Conservation (phyloP, 2,329 filamentous ascomycete species). For the Calonectria crousiana region DNA sequence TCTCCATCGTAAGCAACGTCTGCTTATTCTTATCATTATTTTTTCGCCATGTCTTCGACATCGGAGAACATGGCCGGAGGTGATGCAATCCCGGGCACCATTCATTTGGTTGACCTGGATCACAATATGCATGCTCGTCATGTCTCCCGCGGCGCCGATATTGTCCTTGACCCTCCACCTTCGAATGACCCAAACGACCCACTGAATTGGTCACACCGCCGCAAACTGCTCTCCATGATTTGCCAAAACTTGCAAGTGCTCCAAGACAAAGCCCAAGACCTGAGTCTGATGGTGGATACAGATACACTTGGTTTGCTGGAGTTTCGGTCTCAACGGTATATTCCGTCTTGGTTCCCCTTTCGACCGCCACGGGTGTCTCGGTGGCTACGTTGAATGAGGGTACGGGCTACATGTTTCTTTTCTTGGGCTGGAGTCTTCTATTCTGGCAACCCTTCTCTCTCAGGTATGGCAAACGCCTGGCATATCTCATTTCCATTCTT, state of each 20-base stretch:
- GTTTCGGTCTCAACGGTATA: slow-evolving; percentile 56
- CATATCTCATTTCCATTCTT: slow-evolving; percentile 53
- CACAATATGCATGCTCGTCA: slow-evolving; percentile 49
- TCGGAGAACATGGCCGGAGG: slow-evolving; percentile 1
- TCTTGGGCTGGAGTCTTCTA: slow-evolving; percentile 59
- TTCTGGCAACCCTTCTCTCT: slow-evolving; percentile 63
- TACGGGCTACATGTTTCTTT: slow-evolving; percentile 57
- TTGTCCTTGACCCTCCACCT: slow-evolving; percentile 64
- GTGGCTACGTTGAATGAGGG: slow-evolving; percentile 53
- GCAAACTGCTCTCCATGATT: slow-evolving; percentile 43
- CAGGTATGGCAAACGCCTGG: slow-evolving; percentile 57
- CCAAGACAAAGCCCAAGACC: not conserved
- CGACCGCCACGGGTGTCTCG: slow-evolving; percentile 47
- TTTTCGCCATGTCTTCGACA: not conserved
- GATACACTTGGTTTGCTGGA: slow-evolving; percentile 54
- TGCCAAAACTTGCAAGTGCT: slow-evolving; percentile 46
- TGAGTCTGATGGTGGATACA: slow-evolving; percentile 11
- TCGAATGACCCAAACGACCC: slow-evolving; percentile 65
- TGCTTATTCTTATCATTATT: not conserved
- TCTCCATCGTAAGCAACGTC: not conserved
- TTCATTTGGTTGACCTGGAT: slow-evolving; percentile 55
- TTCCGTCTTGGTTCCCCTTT: slow-evolving; percentile 53
- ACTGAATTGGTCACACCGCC: slow-evolving; percentile 59
- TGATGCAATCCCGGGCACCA: slow-evolving; percentile 51
- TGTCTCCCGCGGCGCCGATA: slow-evolving; percentile 50